Conservation (phyloP, 176 grass and related monocot genomes). For the Otatea glauca region DNA sequence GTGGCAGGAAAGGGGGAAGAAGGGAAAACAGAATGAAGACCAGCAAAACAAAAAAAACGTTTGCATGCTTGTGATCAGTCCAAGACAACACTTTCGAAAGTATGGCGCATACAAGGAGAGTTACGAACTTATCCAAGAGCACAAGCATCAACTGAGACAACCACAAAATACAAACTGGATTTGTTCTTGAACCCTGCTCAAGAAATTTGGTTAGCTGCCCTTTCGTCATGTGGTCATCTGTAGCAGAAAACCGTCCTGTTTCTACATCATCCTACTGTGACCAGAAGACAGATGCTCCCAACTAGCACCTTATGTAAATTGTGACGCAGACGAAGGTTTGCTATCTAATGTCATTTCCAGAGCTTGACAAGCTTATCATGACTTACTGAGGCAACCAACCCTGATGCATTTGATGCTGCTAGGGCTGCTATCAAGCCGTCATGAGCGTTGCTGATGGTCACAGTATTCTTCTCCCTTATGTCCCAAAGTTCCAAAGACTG, state of each 20-base stretch:
- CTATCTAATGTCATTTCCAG: constrained; percentile 75
- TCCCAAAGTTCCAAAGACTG: constrained; percentile 99
- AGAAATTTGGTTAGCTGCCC: constrained; percentile 39
- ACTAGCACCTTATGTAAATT: constrained; percentile 8
- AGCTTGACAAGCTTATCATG: constrained; percentile 92
- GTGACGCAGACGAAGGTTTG: background rate
- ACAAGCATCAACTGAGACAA: constrained; percentile 34
- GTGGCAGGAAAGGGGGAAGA: background rate
- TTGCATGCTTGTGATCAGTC: background rate
- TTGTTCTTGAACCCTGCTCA: constrained; percentile 47
- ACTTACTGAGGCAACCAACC: constrained; percentile 84
- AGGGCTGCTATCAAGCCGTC: constrained; percentile 78
- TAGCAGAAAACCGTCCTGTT: constrained; percentile 42
- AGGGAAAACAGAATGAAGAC: background rate
- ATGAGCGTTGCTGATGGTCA: constrained; percentile 74
- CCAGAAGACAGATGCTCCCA: background rate
- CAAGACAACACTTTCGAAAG: background rate
- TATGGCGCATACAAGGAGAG: constrained; percentile 23
- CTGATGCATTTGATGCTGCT: constrained; percentile 71
- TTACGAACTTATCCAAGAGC: constrained; percentile 33
- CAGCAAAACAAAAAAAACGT: background rate
- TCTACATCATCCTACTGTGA: constrained; percentile 36
- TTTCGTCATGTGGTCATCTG: constrained; percentile 44
- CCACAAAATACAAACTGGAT: constrained; percentile 49
- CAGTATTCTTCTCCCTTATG: constrained; percentile 74